Base-by-base conservation (phyloP, 1,284 basidiomycete species). In the Pseudozyma hubeiensis region DNA sequence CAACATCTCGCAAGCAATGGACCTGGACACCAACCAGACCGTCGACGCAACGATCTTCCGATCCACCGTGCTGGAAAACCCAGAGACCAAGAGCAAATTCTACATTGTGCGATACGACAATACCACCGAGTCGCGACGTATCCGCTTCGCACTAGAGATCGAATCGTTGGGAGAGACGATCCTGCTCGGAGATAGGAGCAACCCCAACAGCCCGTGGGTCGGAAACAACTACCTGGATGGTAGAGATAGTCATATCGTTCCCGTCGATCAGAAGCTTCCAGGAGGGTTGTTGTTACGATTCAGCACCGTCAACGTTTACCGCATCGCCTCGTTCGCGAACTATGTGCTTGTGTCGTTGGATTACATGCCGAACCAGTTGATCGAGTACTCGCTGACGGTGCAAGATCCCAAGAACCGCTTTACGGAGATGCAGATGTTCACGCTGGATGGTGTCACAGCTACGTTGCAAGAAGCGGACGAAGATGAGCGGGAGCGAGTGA, bases 81-180 rank as follows among this genome's bases (percentile, higher is more conserved):
- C 69, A 0, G 41, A 68, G 34, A 68, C 75, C 0, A 54, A 57
- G 46, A 69, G 61, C 55, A 58, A 87, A 4, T 93, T 92, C 84
- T 91, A 90, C 78, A 87, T 93, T 55, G 87, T 88, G 14, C 87
- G 92, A 8, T 91, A 93, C 73, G 63, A 60, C 49, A 67, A 84
- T 33, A 81, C 75, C 2, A 70, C 68, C 47, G 80, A 75, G 44
- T 68, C 67, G 11, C 56, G 61, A 7, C 46, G 51, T 0, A 50
- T 63, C 4, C 39, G 46, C 3, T 78, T 67, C 37, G 43, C 52
- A 19, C 50, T 72, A 16, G 33, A 54, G 8, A 56, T 78, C 56
- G 62, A 69, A 34, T 69, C 76, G n/a, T 5, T 66, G 39, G 67
- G 70, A n/a, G 52, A 70, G 24, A 54, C 17, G 1, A 29, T 61